Evolutionary conservation across 768 basidiomycete genomes (phyloP), one percentile per base, ranked within the genome.

Genomic region (Boletus pseudopeckii): DNA sequence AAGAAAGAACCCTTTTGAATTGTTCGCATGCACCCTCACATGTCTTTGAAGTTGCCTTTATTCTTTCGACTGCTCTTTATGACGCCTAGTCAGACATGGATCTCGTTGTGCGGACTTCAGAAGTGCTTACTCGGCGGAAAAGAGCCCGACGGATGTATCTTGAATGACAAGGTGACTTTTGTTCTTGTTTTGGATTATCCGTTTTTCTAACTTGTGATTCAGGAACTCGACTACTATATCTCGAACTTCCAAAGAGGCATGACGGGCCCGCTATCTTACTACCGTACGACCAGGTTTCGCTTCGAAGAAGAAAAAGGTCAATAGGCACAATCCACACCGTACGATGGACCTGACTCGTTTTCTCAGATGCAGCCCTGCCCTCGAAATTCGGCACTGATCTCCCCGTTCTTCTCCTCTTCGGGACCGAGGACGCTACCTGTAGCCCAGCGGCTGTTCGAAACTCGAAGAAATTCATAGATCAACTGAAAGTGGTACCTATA

Each of bases 181-280:
- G 7, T 37, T 28, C 37, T 48, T 18, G 43, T 54, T 55, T 20
- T 24, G 14, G 41, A 7, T n/a, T 6, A 11, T 32, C 36, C 13
- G 7, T 18, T 30, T 48, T 43, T 26, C 24, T 65, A 14, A 61
- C 49, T 22, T 10, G 52, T n/a, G 45, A 18, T 53, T 7, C 60
- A 86, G 85, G 87, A 89, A 61, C 67, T 81, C 17, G 64, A 76
- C 20, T 79, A 79, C 55, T 84, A 87, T 59, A 22, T 74, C 15
- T 64, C 74, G 5, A 69, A 78, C 52, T 75, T 81, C 18, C 57
- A 69, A 24, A 72, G 79, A 17, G 73, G 73, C 22, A 82, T 92
- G 81, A 74, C 75, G 18, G 88, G 86, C 2, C 86, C 89, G 4
- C 67, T 90, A n/a, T 87, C 86, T 53, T 92, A 88, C 64, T 91